A percentile compares a stretch with the other conserved stretches of the same genome.
phyloP scores from a whole-genome alignment of 176 grass and related monocot genomes.

The Elaeis guineensis region DNA sequence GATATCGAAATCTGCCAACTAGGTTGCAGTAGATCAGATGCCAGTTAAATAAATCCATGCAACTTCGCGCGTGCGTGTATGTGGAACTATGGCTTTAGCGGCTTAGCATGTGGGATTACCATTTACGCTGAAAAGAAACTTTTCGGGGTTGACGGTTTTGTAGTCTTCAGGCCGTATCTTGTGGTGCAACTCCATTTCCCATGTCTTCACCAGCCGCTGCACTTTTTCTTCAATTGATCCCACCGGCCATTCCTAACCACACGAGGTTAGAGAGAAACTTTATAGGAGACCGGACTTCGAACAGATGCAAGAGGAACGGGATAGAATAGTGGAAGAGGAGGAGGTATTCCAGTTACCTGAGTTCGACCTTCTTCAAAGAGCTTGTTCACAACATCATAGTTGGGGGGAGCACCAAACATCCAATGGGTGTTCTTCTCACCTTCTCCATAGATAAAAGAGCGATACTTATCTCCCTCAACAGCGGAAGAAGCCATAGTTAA shows the following conservation, averaged over 20 bases:
- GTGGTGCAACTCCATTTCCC: constrained; percentile 68
- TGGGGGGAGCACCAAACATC: constrained; percentile 55
- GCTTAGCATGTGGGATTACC: constrained; percentile 15
- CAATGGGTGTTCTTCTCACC: constrained; percentile 52
- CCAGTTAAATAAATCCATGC: no score
- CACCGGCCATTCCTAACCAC: constrained; percentile 28
- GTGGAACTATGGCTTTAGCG: no score
- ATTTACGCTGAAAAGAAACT: constrained; percentile 36
- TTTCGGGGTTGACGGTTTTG: constrained; percentile 30
- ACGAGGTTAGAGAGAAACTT: no score
- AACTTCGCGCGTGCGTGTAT: no score
- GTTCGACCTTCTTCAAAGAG: constrained; percentile 74
- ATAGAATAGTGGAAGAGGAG: not conserved
- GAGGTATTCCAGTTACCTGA: constrained; percentile 21
- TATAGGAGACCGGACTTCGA: no score
- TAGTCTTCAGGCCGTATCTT: constrained; percentile 49
- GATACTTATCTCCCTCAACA: constrained; percentile 46
- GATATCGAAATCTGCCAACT: no score
- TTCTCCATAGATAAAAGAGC: constrained; percentile 57
- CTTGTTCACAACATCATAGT: constrained; percentile 61
- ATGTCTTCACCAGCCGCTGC: constrained; percentile 61
- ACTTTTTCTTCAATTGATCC: constrained; percentile 67
- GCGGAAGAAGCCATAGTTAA: not conserved
- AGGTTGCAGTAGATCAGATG: no score
- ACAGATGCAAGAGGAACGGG: no score